These are phyloP conservation scores for Cymodocea nodosa DNA, from an alignment of 116 monocot genomes.

Conservation along the genomic window DNA sequence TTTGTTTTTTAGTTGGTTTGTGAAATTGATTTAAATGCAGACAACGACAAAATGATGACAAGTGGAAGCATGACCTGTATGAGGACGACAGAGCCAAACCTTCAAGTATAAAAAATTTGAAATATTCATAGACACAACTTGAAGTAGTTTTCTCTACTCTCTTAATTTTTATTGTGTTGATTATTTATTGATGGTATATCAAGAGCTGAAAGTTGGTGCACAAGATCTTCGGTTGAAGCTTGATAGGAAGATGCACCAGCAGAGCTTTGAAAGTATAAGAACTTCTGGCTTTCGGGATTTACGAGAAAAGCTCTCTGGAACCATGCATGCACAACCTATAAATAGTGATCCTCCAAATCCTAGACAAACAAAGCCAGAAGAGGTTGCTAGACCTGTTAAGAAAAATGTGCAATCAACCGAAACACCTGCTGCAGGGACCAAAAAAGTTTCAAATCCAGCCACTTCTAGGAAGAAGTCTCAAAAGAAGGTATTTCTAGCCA, in stretches of 20 bases:
- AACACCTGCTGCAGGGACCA: constrained; percentile 15
- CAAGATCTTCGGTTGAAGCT: constrained; percentile 49
- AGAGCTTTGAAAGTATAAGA: constrained; percentile 15
- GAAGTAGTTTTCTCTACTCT: not conserved
- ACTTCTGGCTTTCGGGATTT: constrained; percentile 34
- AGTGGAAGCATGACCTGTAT: constrained; percentile 62
- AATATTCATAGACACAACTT: not conserved
- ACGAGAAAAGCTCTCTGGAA: constrained; percentile 60
- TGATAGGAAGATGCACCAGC: constrained; percentile 30
- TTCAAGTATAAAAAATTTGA: constrained; percentile 29
- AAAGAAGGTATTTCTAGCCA: constrained; percentile 36
- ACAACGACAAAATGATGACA: constrained; percentile 42
- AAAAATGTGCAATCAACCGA: constrained; percentile 19
- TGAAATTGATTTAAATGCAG: constrained; percentile 14
- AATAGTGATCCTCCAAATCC: constrained; percentile 21
- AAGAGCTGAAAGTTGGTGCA: constrained; percentile 38
- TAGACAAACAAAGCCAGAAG: constrained; percentile 18
- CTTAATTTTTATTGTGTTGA: constrained; percentile 13
- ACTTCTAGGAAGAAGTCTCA: constrained; percentile 25
- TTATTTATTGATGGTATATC: constrained; percentile 12
- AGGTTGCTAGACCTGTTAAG: constrained; percentile 20
- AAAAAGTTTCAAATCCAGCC: constrained; percentile 21
- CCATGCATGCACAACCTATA: constrained; percentile 14
- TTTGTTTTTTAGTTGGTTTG: no score
- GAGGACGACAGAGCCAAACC: constrained; percentile 22